Evolutionary conservation across 345 rosid genomes (phyloP).

Genomic region (Microcos paniculata): DNA sequence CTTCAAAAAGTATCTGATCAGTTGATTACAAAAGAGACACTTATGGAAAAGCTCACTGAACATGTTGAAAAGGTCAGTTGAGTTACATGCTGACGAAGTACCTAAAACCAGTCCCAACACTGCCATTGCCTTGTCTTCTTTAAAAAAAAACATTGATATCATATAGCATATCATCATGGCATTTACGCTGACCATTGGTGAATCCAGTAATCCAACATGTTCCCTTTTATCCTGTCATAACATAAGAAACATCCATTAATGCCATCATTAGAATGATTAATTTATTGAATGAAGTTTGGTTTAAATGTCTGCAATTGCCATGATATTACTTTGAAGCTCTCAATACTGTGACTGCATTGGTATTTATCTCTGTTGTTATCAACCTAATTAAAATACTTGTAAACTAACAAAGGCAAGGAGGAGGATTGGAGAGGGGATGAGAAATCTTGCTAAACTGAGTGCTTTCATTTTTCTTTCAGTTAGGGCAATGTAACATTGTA

Average conservation of each 20-base stretch:
- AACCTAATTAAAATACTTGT: not conserved
- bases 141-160: not conserved
- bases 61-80: conserved; percentile 80
- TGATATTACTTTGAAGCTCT: not conserved
- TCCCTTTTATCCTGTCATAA: not conserved
- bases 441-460: not conserved
- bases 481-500: not conserved
- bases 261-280: not conserved
- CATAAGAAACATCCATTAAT: not conserved
- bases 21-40: conserved; percentile 68
- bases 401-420: not conserved
- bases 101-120: not conserved
- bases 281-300: not conserved
- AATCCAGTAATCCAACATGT: not conserved
- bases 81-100: not conserved
- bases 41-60: conserved; percentile 67
- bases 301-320: not conserved
- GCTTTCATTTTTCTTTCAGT: not conserved
- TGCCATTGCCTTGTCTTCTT: not conserved
- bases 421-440: too few relatives aligned
- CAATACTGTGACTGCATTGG: not conserved
- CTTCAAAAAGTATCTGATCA: conserved; percentile 56
- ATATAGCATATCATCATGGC: not conserved
- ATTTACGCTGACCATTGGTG: not conserved
- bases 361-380: not conserved